These are phyloP conservation scores for Colletotrichum sp. DNA, from an alignment of 2,329 filamentous ascomycete species.

Conservation along the genomic window DNA sequence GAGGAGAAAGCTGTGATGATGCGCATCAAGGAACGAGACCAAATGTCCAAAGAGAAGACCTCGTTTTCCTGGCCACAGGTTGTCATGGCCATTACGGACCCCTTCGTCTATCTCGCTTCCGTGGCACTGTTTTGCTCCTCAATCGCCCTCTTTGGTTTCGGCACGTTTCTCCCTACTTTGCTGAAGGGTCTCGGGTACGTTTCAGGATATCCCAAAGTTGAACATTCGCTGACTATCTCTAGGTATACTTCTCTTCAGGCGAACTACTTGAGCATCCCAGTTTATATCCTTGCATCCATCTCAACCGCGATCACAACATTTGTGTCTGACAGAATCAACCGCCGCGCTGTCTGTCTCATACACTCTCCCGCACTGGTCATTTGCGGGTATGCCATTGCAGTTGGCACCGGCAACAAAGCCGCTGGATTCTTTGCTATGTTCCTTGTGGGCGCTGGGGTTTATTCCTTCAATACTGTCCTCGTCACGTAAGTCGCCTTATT, in stretches of 20 bases:
- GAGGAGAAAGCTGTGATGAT: constrained; percentile 39
- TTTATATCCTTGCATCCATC: constrained; percentile 20
- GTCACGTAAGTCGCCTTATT: neutral
- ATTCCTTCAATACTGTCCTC: neutral
- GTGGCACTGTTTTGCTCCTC: constrained; percentile 34
- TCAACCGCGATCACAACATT: constrained; percentile 10
- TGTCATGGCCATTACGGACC: constrained; percentile 30
- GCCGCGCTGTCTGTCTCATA: constrained; percentile 33
- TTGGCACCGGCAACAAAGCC: constrained; percentile 28
- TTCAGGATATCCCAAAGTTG: neutral
- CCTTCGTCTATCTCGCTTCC: constrained; percentile 29
- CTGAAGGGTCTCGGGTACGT: constrained; percentile 11
- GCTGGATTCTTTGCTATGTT: constrained; percentile 40
- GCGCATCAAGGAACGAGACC: constrained; percentile 27
- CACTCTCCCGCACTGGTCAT: constrained; percentile 31
- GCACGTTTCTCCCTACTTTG: constrained; percentile 28
- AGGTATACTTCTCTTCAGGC: constrained; percentile 17
- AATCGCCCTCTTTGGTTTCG: constrained; percentile 32
- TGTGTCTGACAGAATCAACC: constrained; percentile 33
- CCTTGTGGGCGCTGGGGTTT: constrained; percentile 19
- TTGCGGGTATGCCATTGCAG: constrained; percentile 35
- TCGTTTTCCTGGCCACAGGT: constrained; percentile 28
- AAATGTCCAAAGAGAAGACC: constrained; percentile 31
- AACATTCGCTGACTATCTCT: neutral
- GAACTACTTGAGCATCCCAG: constrained; percentile 25